A percentile compares a stretch with the other conserved stretches of the same genome.
Evolutionary conservation across 2,329 filamentous ascomycete species (phyloP).

Genomic region (Talaromyces funiculosus): DNA sequence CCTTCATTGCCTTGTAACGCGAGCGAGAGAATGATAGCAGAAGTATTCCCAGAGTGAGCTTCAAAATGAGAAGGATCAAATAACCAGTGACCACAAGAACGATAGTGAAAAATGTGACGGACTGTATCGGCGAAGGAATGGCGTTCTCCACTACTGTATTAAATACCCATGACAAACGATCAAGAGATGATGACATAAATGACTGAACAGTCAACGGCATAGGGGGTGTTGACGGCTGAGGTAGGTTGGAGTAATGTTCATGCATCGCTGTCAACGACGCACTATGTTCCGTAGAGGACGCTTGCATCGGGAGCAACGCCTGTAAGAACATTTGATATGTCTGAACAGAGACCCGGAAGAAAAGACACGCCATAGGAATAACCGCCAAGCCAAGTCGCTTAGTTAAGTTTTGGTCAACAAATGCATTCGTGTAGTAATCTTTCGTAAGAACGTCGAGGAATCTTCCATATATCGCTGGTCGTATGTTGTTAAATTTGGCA

Average conservation of each 20-base stretch:
- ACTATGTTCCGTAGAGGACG: slow-evolving; percentile 36
- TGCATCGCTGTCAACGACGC: slow-evolving; percentile 41
- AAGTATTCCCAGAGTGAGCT: slow-evolving; percentile 82
- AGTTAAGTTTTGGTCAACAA: slow-evolving; percentile 82
- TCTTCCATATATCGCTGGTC: slow-evolving; percentile 79
- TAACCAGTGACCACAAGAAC: slow-evolving; percentile 81
- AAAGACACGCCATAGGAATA: slow-evolving; percentile 85
- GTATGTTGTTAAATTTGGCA: slow-evolving; percentile 96
- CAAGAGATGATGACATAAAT: slow-evolving; percentile 52
- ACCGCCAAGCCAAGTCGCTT: slow-evolving; percentile 85
- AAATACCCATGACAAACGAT: slow-evolving; percentile 33
- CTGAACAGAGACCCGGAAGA: slow-evolving; percentile 89
- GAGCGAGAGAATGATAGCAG: slow-evolving; percentile 73
- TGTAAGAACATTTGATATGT: slow-evolving; percentile 98
- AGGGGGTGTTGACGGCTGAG: slow-evolving; percentile 62
- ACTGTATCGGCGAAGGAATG: slow-evolving; percentile 38
- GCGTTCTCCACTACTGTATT: slow-evolving; percentile 37
- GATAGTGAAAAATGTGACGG: slow-evolving; percentile 54
- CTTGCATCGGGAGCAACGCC: slow-evolving; percentile 71
- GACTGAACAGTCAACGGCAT: slow-evolving; percentile 55
- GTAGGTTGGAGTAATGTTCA: slow-evolving; percentile 52
- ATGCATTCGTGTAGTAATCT: slow-evolving; percentile 96
- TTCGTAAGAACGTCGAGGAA: slow-evolving; percentile 93
- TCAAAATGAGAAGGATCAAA: slow-evolving; percentile 74
- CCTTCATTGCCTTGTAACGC: slow-evolving; percentile 76